Evolutionary conservation across 257 asterid species (phyloP).

Genomic region (Lycium ferocissimum): DNA sequence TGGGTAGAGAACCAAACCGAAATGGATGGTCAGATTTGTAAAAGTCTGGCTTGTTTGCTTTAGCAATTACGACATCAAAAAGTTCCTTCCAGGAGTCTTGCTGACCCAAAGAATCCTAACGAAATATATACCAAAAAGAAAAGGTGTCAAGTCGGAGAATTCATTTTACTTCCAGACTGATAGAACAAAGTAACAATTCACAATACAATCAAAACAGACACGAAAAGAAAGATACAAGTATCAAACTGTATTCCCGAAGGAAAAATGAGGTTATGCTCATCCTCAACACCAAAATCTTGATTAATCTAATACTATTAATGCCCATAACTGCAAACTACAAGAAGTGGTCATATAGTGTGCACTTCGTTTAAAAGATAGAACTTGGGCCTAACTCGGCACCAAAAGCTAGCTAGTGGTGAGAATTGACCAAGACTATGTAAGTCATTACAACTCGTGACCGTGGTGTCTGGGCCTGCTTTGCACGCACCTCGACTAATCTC

Average conservation of each 20-base stretch:
- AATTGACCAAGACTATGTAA: neutral
- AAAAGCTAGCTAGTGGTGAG: constrained; percentile 19
- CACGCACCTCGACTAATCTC: too few relatives aligned
- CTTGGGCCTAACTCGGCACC: neutral
- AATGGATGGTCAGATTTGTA: constrained; percentile 97
- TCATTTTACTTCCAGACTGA: constrained; percentile 11
- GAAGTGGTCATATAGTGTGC: neutral
- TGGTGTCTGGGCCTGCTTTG: too few relatives aligned
- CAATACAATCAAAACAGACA: neutral
- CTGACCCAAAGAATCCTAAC: constrained; percentile 79
- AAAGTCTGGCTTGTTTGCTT: constrained; percentile 96
- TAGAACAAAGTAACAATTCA: neutral
- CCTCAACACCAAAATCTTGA: neutral
- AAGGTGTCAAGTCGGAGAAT: neutral
- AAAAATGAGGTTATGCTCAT: neutral
- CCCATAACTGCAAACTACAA: neutral
- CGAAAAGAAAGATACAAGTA: neutral
- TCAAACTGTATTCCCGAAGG: neutral
- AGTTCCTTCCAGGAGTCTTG: constrained; percentile 95
- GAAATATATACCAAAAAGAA: constrained; percentile 15
- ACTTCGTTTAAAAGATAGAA: neutral
- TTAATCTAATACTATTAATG: neutral
- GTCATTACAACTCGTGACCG: too few relatives aligned
- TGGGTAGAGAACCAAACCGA: constrained; percentile 58
- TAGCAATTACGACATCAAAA: constrained; percentile 94